These are phyloP conservation scores for Talaromyces albobiverticillius DNA, from an alignment of 2,329 filamentous ascomycete species.

Conservation along the genomic window DNA sequence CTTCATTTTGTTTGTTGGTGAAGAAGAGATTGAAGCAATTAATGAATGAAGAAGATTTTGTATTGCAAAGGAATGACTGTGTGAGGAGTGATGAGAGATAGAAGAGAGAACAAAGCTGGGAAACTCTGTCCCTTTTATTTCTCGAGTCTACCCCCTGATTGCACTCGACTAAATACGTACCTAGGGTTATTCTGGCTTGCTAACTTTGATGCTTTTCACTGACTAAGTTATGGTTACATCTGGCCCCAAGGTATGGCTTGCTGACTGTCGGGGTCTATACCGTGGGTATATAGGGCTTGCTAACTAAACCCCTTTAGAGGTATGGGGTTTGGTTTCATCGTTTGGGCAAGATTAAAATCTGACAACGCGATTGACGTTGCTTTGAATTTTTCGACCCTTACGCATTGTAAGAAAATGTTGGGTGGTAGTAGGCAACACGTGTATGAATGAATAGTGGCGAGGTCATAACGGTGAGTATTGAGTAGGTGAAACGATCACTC, in stretches of 20 bases:
- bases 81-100: background rate
- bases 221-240: background rate
- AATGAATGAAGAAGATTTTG: background rate
- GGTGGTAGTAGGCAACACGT: too few species aligned
- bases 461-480: background rate
- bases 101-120: background rate
- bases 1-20: slow-evolving; percentile 11
- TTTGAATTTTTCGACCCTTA: background rate
- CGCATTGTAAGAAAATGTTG: too few species aligned
- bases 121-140: background rate
- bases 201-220: background rate
- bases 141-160: too few species aligned
- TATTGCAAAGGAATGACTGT: background rate
- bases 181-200: background rate
- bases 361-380: background rate
- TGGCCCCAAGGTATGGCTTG: background rate
- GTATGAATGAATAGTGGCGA: too few species aligned
- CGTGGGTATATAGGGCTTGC: too few species aligned
- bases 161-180: background rate
- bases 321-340: background rate
- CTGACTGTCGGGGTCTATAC: too few species aligned
- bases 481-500: background rate
- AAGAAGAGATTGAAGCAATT: background rate
- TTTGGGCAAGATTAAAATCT: background rate
- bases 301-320: too few species aligned